Base-by-base conservation (phyloP, 768 basidiomycete genomes). In the Ramaria rubella region DNA sequence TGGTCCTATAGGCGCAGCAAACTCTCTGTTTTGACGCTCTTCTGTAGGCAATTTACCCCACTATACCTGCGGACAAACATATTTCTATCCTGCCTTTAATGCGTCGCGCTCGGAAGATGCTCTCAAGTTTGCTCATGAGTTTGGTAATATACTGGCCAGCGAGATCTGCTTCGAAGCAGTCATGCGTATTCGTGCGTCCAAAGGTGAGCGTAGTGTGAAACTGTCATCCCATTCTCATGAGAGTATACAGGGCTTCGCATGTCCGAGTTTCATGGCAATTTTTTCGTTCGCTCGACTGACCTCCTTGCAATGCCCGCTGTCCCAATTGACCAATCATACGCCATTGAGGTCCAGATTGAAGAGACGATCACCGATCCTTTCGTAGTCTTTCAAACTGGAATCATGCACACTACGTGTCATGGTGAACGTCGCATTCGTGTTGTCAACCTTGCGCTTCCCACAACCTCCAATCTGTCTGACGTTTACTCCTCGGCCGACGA, bases 251-350 rank as follows among this genome's bases (percentile, higher is more conserved):
- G 94, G 59, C 74, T 98, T 44, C 87, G 94, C 49, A 92, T 97
- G 93, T 86, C 94, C 6, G 90, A 91, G 1, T 98, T 95, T 88
- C 93, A 97, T 64, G 95, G 95, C 60, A 98, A 97, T 75, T 96
- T 97, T 77, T 98, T 98, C 68, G 92, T 96, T 56, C 86, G 95
- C 52, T 96, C 94, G 24, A 98, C 95, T 21, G 95, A 98, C 71
- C 81, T 97, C 5, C 80, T 97, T 33, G 92, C 95, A 3, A 89
- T 97, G 80, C 94, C 95, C 2, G 87, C 93, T 7, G 94, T 98
- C n/a, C 93, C 95, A 14, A 84, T 89, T 64, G 94, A 98, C 65
- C 90, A 96, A 69, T 93, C 90, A n/a, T 98, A 98, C 68, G 87
- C 87, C 11, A 94, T 98, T 64, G 95, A 98, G 69, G 77, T 97